These are phyloP conservation scores for Oryza officinalis DNA, from an alignment of 176 grass and related monocot genomes.

Conservation along the genomic window DNA sequence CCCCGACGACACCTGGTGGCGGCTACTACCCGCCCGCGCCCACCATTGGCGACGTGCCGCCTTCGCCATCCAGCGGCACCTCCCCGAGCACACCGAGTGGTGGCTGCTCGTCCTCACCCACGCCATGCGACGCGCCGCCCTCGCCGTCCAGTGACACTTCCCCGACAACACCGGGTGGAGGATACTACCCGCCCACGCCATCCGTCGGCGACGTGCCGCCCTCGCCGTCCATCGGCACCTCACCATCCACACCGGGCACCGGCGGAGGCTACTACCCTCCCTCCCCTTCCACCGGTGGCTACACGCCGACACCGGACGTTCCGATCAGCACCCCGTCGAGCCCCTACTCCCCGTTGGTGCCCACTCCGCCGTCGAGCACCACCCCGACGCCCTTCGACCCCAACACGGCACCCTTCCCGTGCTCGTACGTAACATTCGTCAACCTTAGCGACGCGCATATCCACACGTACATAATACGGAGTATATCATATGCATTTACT, in stretches of 20 bases:
- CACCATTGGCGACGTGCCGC: not conserved
- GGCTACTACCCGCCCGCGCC: not conserved
- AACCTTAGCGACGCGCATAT: not conserved
- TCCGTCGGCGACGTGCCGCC: not conserved
- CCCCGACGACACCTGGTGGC: not conserved
- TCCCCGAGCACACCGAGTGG: not conserved
- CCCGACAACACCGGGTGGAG: constrained; percentile 3
- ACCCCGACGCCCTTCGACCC: constrained; percentile 72
- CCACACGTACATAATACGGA: no score
- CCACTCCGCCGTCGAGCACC: constrained; percentile 47
- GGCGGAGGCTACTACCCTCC: constrained; percentile 34
- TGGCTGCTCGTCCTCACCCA: not conserved
- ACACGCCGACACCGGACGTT: constrained; percentile 39
- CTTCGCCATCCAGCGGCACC: not conserved
- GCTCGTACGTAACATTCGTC: constrained; percentile 47
- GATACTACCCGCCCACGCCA: not conserved
- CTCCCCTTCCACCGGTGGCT: constrained; percentile 5
- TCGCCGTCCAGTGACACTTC: constrained; percentile 12
- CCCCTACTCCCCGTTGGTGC: constrained; percentile 51
- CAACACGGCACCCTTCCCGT: constrained; percentile 65
- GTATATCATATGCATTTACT: not conserved
- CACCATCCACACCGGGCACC: constrained; percentile 6
- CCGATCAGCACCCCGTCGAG: constrained; percentile 1
- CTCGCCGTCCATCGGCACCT: constrained; percentile 26
- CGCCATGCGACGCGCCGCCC: not conserved